Evolutionary conservation across 2,329 filamentous ascomycete species (phyloP).

Genomic region (Talaromyces sp.): DNA sequence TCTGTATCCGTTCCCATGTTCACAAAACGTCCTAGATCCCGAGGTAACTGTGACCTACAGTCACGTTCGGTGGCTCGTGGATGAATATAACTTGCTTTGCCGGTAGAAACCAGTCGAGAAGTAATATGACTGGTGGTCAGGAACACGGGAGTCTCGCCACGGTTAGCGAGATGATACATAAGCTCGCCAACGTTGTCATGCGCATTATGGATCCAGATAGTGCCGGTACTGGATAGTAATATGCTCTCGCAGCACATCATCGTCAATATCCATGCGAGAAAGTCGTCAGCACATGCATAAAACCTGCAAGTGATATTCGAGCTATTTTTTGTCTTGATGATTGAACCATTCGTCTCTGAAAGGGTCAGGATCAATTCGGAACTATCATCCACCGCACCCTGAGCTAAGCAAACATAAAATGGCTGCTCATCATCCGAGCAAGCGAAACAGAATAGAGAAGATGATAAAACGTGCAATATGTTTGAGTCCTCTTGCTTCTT

Average conservation of each 20-base stretch:
- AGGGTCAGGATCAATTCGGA: neutral
- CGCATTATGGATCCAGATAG: constrained; percentile 1
- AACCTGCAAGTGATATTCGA: neutral
- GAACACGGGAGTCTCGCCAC: neutral
- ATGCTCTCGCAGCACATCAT: neutral
- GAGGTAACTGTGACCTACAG: neutral
- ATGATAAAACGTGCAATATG: neutral
- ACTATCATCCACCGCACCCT: neutral
- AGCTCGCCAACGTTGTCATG: neutral
- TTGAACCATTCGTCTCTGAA: constrained; percentile 1
- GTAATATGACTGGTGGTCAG: neutral
- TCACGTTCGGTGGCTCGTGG: neutral
- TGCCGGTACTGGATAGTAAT: neutral
- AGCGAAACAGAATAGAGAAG: neutral
- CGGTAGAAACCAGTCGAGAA: neutral
- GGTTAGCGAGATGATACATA: neutral
- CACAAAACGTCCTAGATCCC: neutral
- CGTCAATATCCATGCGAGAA: neutral
- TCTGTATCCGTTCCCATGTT: constrained; percentile 2
- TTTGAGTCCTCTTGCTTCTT: neutral
- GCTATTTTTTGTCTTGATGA: neutral
- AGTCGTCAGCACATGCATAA: neutral
- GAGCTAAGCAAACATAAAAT: neutral
- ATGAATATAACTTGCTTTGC: neutral
- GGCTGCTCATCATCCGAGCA: neutral